Conservation (phyloP, 148 eudicot species). For the Camellia lanceoleosa region DNA sequence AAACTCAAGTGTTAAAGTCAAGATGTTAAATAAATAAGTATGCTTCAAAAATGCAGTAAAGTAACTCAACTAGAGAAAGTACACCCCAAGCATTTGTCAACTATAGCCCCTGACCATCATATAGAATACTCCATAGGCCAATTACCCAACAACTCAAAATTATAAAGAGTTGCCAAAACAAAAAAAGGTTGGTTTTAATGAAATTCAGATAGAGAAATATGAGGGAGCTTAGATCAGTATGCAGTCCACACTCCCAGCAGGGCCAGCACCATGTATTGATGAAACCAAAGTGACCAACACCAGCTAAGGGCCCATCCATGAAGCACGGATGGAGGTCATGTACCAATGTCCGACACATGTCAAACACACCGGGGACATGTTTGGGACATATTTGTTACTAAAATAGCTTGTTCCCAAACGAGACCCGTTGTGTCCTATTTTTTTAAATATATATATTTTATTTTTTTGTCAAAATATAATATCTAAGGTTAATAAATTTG, state of each 20-base stretch:
- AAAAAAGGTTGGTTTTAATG: neutral
- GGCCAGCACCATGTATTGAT: neutral
- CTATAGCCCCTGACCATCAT: neutral
- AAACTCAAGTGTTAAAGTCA: neutral
- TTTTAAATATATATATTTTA: too few species aligned
- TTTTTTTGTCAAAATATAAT: too few species aligned
- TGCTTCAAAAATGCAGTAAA: constrained; percentile 8
- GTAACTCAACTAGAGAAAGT: neutral
- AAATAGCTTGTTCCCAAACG: too few species aligned
- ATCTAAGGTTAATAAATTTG: too few species aligned
- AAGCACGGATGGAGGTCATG: too few species aligned
- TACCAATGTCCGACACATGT: too few species aligned
- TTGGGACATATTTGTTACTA: too few species aligned
- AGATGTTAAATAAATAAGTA: neutral
- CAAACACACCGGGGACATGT: too few species aligned
- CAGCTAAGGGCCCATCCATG: neutral
- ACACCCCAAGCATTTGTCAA: constrained; percentile 4
- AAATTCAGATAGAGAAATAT: neutral
- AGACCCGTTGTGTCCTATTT: too few species aligned
- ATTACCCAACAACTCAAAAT: neutral
- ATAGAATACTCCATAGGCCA: neutral
- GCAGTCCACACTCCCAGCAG: neutral
- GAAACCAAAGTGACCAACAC: neutral
- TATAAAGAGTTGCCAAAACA: neutral
- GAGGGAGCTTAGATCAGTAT: neutral